Base-by-base conservation (phyloP, 148 eudicot species). In the Vaccinium myrtillus region DNA sequence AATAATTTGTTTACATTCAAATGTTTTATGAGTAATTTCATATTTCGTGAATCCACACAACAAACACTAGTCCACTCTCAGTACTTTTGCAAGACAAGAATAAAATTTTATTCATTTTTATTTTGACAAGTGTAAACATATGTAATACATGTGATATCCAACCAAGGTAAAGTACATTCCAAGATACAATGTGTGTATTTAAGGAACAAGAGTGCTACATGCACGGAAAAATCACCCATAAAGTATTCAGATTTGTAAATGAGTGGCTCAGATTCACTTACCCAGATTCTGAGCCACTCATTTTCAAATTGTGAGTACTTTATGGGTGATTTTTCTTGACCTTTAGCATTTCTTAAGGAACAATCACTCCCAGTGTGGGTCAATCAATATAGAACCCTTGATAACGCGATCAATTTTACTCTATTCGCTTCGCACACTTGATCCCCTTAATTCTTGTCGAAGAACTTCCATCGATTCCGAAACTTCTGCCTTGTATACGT, bases 381-480 rank as follows among this genome's bases (percentile, higher is more conserved):
- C 13, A 63, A 61, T 2, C 23, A 10, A 2, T 9, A 21, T 21
- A 2, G 32, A 23, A 23, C 14, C 32, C 61, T 36, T 5, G 11
- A n/a, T 2, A 61, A 59, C 25, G 21, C 67, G 2, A n/a, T 8
- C 70, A 2, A n/a, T 63, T 9, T n/a, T 63, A 63, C 13, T 2
- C 10, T 0, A 63, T 63, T 63, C 71, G 32, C 30, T 65, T 23
- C 6, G 71, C 30, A 65, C 9, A 3, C 32, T 65, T 65, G 71
- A 18, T 32, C 78, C 78, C 12, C 55, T 18, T 36, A 63, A 43
- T n/a, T 30, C 74, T 30, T 49, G 77, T 70, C 63, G 27, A 48
- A 82, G 46, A 23, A 82, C 61, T 27, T 82, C 83, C 83, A 82
- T 82, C 11, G 83, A 82, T 49, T 82, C 83, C 18, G 83, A 82